phyloP scores from a whole-genome alignment of 805 yeast species.

The Lachancea lanzarotensis region DNA sequence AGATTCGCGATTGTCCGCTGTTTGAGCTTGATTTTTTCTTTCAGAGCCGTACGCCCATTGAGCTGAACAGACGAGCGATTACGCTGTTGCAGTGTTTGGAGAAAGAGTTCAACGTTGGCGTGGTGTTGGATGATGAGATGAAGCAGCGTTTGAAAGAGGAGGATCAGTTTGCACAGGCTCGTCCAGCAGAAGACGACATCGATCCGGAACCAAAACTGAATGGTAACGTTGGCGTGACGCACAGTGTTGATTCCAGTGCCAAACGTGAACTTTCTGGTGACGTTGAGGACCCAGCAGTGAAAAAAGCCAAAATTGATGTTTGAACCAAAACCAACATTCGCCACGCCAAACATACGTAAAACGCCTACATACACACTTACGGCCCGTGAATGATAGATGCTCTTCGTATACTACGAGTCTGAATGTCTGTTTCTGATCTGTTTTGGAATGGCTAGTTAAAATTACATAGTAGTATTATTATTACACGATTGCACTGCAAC shows the following conservation, averaged over 20 bases:
- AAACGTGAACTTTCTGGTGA: too few species aligned
- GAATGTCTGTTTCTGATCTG: too few species aligned
- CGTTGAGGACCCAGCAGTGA: too few species aligned
- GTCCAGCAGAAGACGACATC: not conserved
- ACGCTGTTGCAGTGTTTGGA: conserved; percentile 70
- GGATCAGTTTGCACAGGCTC: conserved; percentile 21
- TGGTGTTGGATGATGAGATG: conserved; percentile 21
- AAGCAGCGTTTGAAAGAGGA: conserved; percentile 25
- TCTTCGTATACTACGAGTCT: too few species aligned
- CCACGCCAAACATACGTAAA: too few species aligned
- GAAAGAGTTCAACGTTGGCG: conserved; percentile 52
- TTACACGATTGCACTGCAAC: not conserved
- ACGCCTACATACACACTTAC: too few species aligned
- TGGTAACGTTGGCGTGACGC: not conserved
- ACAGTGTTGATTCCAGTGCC: not conserved
- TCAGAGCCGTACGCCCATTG: conserved; percentile 69
- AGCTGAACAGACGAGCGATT: conserved; percentile 73
- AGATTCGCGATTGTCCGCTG: conserved; percentile 64
- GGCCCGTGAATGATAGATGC: too few species aligned
- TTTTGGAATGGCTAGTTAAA: not conserved
- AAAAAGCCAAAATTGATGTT: too few species aligned
- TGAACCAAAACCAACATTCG: too few species aligned
- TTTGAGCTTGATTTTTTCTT: conserved; percentile 86
- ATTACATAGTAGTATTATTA: not conserved
- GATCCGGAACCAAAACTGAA: not conserved